Evolutionary conservation across 2,329 filamentous ascomycete genomes (phyloP).

Genomic region (Aspergillus ibericus): DNA sequence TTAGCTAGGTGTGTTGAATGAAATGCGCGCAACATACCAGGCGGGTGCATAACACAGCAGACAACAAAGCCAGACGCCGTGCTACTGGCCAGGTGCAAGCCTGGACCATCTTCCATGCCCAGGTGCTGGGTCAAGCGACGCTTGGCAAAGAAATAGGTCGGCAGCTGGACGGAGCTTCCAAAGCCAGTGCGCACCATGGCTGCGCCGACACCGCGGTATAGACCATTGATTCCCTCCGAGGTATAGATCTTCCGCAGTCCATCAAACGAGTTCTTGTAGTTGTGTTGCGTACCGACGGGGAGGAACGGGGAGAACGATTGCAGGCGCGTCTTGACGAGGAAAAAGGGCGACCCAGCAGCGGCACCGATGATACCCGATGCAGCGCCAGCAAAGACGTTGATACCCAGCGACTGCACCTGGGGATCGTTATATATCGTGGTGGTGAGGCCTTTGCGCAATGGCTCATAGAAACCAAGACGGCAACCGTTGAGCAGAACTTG

Average conservation of each 20-base stretch:
- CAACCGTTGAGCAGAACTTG: slow-evolving; percentile 96
- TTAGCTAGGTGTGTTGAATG: slow-evolving; percentile 5
- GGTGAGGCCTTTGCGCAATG: slow-evolving; percentile 73
- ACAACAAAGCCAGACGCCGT: slow-evolving; percentile 92
- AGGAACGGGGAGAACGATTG: slow-evolving; percentile 92
- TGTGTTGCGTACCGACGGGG: slow-evolving; percentile 95
- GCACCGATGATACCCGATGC: slow-evolving; percentile 87
- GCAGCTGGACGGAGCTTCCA: slow-evolving; percentile 91
- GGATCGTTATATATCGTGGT: slow-evolving; percentile 69
- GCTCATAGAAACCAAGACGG: slow-evolving; percentile 96
- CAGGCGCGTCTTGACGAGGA: slow-evolving; percentile 93
- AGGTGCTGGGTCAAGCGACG: slow-evolving; percentile 76
- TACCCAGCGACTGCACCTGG: slow-evolving; percentile 75
- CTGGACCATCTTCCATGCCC: slow-evolving; percentile 86
- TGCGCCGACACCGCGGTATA: slow-evolving; percentile 88
- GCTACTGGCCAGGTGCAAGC: slow-evolving; percentile 84
- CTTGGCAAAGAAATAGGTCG: slow-evolving; percentile 98
- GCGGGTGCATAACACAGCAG: slow-evolving; percentile 96
- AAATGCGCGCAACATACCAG: slow-evolving; percentile 57
- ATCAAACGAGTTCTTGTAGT: slow-evolving; percentile 82
- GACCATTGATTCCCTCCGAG: slow-evolving; percentile 72
- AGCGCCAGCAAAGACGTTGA: slow-evolving; percentile 94
- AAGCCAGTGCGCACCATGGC: slow-evolving; percentile 97
- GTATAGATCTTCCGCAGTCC: slow-evolving; percentile 77
- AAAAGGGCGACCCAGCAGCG: slow-evolving; percentile 91